Conservation (phyloP, 2,329 filamentous ascomycete genomes). For the Ophiostoma himal-ulmi region DNA sequence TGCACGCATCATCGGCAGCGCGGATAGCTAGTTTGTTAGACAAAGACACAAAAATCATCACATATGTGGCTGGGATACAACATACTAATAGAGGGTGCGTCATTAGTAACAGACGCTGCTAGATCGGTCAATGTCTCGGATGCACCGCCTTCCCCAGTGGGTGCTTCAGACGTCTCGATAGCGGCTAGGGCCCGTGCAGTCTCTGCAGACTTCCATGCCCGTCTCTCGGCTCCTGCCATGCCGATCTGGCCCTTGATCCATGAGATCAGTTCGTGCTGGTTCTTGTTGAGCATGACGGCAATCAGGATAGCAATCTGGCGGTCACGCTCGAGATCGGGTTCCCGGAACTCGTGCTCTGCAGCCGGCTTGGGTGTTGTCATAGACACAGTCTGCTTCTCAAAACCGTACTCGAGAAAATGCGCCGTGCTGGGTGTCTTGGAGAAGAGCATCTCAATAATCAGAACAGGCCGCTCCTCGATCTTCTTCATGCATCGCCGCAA, state of each 20-base stretch:
- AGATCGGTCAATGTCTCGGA: constrained; percentile 24
- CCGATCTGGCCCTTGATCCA: constrained; percentile 73
- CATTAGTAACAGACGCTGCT: background rate
- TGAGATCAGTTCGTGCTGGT: constrained; percentile 65
- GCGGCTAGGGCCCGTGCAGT: constrained; percentile 28
- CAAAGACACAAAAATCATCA: background rate
- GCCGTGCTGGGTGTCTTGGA: constrained; percentile 80
- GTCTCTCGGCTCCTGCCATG: constrained; percentile 64
- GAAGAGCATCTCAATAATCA: constrained; percentile 89
- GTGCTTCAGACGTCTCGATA: constrained; percentile 32
- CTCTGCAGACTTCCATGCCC: constrained; percentile 61
- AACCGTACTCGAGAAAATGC: constrained; percentile 84
- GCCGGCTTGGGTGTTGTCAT: constrained; percentile 60
- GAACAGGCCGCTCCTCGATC: constrained; percentile 74
- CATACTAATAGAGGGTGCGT: background rate
- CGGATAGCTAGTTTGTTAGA: constrained; percentile 29
- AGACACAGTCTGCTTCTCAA: constrained; percentile 66
- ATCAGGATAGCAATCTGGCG: constrained; percentile 76
- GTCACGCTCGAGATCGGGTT: constrained; percentile 51
- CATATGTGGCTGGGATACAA: constrained; percentile 22
- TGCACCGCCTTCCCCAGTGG: constrained; percentile 26
- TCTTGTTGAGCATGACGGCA: constrained; percentile 71
- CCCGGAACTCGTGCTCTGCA: constrained; percentile 77
- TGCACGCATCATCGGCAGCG: constrained; percentile 60
- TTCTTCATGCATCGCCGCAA: constrained; percentile 77